Evolutionary conservation across 2,329 filamentous ascomycete genomes (phyloP), one percentile per base, ranked within the genome.

Genomic region (Stagonosporopsis cucurbitacearum): DNA sequence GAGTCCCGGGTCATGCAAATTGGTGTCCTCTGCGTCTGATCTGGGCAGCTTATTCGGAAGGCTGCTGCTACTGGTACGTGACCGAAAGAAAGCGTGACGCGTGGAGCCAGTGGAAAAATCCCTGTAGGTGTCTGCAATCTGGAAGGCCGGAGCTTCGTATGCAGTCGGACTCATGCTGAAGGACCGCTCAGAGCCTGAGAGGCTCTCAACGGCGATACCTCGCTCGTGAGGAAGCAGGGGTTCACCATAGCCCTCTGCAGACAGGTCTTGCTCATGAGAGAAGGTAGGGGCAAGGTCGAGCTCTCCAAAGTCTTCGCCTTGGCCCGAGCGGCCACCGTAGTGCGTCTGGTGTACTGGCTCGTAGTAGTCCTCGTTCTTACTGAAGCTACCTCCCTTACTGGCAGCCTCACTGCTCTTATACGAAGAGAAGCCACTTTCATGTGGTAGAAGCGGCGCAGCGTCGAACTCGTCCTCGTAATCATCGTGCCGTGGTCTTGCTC

Each of bases 391-490:
- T 26, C 58, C 44, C 62, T 64, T 56, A 61, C 39, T 46, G 6
- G 40, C 28, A 12, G n/a, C 44, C 45, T 59, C 61, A 50, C 63
- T 60, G 50, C 32, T 41, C 44, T 50, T 58, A 40, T 56, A 51
- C 28, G 55, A 49, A 44, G 69, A 43, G 51, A 60, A 58, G 4
- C 57, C 58, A 50, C 71, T 70, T 58, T 79, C 76, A 35, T 79
- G 75, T 20, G 69, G 67, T 39, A 78, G 61, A 1, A 77, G 66
- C 19, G 75, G 77, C 19, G 66, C 61, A 8, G 64, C 54, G 23
- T 70, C 65, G 15, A 65, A 60, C 20, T 71, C 68, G 33, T 69
- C 65, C 9, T 63, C 54, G 2, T 63, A 62, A 26, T 57, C 54
- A 12, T 43, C 37, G 17, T 45, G 25, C 2, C 43, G 37, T 36